These are phyloP conservation scores for Trichopus zeylanicus DNA, from an alignment of 116 monocot genomes.

Conservation along the genomic window DNA sequence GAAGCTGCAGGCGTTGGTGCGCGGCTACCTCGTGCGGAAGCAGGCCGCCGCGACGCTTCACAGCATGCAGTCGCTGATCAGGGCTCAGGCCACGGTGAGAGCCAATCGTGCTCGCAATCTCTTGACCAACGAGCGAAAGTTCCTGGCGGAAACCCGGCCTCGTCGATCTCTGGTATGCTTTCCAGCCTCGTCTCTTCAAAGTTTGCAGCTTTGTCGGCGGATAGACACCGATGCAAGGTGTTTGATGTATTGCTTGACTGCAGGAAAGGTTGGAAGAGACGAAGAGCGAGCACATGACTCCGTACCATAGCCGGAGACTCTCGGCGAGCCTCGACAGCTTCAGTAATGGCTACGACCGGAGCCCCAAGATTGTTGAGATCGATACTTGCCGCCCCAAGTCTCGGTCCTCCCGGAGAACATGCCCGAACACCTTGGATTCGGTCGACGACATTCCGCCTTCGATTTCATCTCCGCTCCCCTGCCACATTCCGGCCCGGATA, in stretches of 20 bases:
- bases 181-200: neutral
- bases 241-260: neutral
- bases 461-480: slow-evolving; percentile 32
- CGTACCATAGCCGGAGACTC: slow-evolving; percentile 42
- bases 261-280: slow-evolving; percentile 54
- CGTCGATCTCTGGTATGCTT: slow-evolving; percentile 51
- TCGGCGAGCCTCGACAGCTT: slow-evolving; percentile 38
- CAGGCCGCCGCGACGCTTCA: slow-evolving; percentile 68
- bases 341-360: slow-evolving; percentile 26
- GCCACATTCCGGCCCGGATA: slow-evolving; percentile 14
- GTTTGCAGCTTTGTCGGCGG: neutral
- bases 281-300: slow-evolving; percentile 27
- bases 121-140: slow-evolving; percentile 15
- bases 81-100: slow-evolving; percentile 63
- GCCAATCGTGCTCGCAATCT: slow-evolving; percentile 25
- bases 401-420: slow-evolving; percentile 31
- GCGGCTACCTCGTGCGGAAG: slow-evolving; percentile 74
- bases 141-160: slow-evolving; percentile 31
- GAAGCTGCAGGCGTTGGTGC: slow-evolving; percentile 77
- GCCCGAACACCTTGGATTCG: slow-evolving; percentile 18
- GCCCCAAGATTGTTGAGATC: slow-evolving; percentile 84
- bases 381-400: slow-evolving; percentile 61
- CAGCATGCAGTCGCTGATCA: slow-evolving; percentile 81
- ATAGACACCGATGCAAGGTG: neutral
- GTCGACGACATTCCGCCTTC: slow-evolving; percentile 27